Base-by-base conservation (phyloP, 2,329 filamentous ascomycete genomes). In the Colletotrichum sansevieriae region DNA sequence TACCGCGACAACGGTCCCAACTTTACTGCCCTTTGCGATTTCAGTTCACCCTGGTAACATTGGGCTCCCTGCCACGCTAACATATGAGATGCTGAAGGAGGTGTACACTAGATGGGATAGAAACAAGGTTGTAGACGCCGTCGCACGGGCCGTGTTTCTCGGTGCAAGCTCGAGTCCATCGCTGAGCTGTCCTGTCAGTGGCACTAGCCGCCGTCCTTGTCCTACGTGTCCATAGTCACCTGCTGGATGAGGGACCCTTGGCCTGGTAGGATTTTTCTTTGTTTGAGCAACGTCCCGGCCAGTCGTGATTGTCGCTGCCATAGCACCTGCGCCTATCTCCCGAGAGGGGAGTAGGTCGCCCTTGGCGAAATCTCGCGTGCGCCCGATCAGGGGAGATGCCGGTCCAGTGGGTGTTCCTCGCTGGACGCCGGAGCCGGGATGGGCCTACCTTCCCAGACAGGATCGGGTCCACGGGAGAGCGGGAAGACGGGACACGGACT, bases 101-200 rank as follows among this genome's bases (percentile, higher is more conserved):
- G 18, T 18, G 18, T 18, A 18, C 18, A 18, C 18, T 59, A 59
- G 64, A 58, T 56, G 54, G 64, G 57, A 67, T 52, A 59, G 64
- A 56, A 55, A 44, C 64, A 63, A 68, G 52, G 46, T 63, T 63
- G 64, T 41, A 63, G 54, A 63, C 58, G 15, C 57, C 52, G 58
- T 63, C 46, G 54, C 55, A 70, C 52, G 52, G 59, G 46, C 54
- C 63, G 64, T 63, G 46, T 63, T 47, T 68, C 54, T 66, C 63
- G 63, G 67, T 58, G 52, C 33, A 13, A 47, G 22, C 46, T 47
- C 61, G 39, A 54, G 43, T 39, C 44, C 39, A 65, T 55, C 12
- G 33, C 25, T 58, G 59, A 35, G 35, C 41, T 47, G 44, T 55
- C 46, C 20, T 20, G 55, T 43, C 39, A 65, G 62, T 44, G 44